Base-by-base conservation (phyloP, 1,284 basidiomycete species). In the Peniophora sp. region DNA sequence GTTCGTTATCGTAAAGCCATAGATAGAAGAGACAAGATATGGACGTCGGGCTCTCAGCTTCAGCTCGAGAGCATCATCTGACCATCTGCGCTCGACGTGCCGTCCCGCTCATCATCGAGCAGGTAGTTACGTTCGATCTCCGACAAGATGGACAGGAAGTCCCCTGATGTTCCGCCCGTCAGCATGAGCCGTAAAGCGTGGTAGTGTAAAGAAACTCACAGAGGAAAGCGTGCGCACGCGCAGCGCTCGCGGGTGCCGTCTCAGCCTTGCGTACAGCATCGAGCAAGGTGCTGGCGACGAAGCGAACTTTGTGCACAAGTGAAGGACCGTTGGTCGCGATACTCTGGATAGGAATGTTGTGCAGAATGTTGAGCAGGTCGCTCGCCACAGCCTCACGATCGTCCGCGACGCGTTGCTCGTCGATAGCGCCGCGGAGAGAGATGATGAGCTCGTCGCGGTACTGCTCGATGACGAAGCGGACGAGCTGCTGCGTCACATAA, bases 401-500 rank as follows among this genome's bases (percentile, higher is more conserved):
- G 65, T 84, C 78, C 8, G 82, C 79, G 27, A 83, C 75, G 54
- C 78, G 78, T 52, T 70, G 71, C 56, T 86, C 85, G 58, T 88
- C 78, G 23, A 81, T 68, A 56, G 62, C 74, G 17, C 83, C 84
- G 56, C 81, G 83, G 57, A 88, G 71, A 47, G 84, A 74, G 46
- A 75, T 72, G 50, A 88, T 65, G 36, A 93, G 76, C 65, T 92
- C 89, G 59, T 92, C 87, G 11, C 88, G 83, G 61, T 92, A 92
- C 65, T 92, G 90, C 59, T 92, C 85, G 50, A 89, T 87, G 52
- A 93, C 87, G 61, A 91, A 92, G 51, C 91, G 85, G 53, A 89
- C 88, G 52, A 92, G 79, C 89, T 93, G 90, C 89, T 92, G 89
- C 14, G 90, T 92, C 55, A 92, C 90, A 61, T 88, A 93, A 41